Percentiles rank a stretch among this genome's conserved stretches.
Conservation (phyloP, 768 basidiomycete species). For the Auriscalpium orientale region DNA sequence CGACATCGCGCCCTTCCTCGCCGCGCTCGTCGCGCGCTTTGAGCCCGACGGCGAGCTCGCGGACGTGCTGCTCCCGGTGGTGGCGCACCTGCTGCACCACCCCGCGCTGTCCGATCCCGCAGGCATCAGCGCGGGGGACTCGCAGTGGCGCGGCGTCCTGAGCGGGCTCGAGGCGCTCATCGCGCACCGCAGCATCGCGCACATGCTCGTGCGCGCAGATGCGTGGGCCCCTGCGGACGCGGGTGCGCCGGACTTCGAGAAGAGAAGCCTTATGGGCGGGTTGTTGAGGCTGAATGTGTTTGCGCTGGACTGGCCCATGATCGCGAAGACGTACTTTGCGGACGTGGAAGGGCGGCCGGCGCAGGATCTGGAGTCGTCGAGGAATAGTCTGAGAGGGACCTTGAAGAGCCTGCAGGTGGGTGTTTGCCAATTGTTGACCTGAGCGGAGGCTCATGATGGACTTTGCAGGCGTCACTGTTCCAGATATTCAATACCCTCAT, state of each 20-base stretch:
- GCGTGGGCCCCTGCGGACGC: conserved; percentile 64
- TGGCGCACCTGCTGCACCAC: conserved; percentile 55
- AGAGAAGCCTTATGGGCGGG: conserved; percentile 69
- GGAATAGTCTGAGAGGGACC: conserved; percentile 79
- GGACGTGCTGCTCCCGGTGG: conserved; percentile 68
- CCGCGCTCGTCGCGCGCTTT: conserved; percentile 77
- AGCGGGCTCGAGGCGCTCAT: conserved; percentile 76
- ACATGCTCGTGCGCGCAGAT: conserved; percentile 67
- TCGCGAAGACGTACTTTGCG: conserved; percentile 77
- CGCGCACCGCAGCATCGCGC: conserved; percentile 75
- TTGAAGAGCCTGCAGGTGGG: conserved; percentile 77
- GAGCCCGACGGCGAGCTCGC: conserved; percentile 74
- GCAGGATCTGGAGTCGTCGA: conserved; percentile 75
- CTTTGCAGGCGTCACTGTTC: conserved; percentile 60
- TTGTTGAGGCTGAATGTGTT: conserved; percentile 81
- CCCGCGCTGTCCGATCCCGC: conserved; percentile 55
- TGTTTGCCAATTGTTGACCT: background rate
- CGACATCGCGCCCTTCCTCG: conserved; percentile 74
- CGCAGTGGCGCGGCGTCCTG: conserved; percentile 81
- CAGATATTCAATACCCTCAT: conserved; percentile 85
- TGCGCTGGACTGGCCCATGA: conserved; percentile 77
- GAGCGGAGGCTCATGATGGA: too few relatives aligned
- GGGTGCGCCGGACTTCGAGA: conserved; percentile 56
- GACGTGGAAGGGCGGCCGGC: conserved; percentile 70
- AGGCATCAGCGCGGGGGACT: conserved; percentile 64